These are phyloP conservation scores for Fraxinus albicans DNA, from an alignment of 305 asterid species.

Conservation along the genomic window DNA sequence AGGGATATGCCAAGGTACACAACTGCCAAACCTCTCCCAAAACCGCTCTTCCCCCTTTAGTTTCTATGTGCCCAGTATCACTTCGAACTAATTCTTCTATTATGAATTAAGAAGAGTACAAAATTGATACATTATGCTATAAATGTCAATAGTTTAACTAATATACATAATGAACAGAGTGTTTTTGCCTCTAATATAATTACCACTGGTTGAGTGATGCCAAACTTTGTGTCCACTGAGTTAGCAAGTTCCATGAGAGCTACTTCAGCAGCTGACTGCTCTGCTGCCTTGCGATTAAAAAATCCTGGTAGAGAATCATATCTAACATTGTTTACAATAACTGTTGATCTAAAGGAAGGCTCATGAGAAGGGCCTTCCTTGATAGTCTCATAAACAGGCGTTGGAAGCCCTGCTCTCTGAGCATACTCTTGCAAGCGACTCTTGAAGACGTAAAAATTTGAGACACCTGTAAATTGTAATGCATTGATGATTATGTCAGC, in stretches of 20 bases:
- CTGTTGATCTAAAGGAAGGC: conserved; percentile 82
- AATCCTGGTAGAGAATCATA: conserved; percentile 93
- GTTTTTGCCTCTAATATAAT: conserved; percentile 14
- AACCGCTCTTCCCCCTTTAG: background rate
- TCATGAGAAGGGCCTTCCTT: conserved; percentile 93
- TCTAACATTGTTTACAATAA: conserved; percentile 51
- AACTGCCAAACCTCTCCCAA: background rate
- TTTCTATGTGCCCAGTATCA: background rate
- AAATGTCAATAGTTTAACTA: background rate
- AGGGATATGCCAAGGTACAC: background rate
- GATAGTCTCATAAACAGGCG: conserved; percentile 78
- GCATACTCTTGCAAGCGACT: conserved; percentile 94
- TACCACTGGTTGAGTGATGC: conserved; percentile 87
- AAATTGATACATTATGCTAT: background rate
- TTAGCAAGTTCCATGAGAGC: conserved; percentile 71
- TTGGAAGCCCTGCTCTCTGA: conserved; percentile 71
- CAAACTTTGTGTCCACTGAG: conserved; percentile 38
- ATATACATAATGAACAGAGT: background rate
- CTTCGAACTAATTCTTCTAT: background rate
- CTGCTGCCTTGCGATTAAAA: conserved; percentile 91
- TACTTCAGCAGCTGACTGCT: conserved; percentile 98
- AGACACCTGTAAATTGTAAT: conserved; percentile 49
- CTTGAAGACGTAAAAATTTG: conserved; percentile 82
- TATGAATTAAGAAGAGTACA: background rate
- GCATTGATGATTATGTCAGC: conserved; percentile 13